Conservation (phyloP, 2,329 filamentous ascomycete species). For the Pseudogymnoascus pannorum region DNA sequence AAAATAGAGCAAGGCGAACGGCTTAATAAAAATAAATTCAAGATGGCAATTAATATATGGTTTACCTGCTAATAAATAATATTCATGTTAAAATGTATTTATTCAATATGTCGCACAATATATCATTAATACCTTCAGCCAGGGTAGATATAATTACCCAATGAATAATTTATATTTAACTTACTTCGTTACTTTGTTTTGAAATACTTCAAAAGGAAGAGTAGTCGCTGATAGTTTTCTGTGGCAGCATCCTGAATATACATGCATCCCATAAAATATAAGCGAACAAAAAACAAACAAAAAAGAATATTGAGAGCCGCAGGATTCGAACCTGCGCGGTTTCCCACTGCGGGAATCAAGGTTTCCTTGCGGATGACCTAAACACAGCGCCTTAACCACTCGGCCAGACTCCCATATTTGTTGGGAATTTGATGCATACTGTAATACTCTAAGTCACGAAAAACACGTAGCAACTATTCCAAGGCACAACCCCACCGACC, state of each 20-base stretch:
- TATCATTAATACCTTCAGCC: too few species aligned
- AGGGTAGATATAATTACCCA: background rate
- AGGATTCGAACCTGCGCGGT: slow-evolving; percentile 47
- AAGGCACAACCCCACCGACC: background rate
- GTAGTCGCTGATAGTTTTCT: background rate
- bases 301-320: slow-evolving; percentile 36
- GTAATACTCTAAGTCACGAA: background rate
- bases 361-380: slow-evolving; percentile 32
- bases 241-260: background rate
- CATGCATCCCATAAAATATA: background rate
- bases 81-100: background rate
- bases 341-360: slow-evolving; percentile 31
- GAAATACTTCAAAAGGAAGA: background rate
- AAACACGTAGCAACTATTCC: background rate
- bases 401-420: slow-evolving; percentile 38
- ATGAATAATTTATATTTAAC: background rate
- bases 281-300: slow-evolving; percentile 12
- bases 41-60: too few species aligned
- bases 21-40: background rate
- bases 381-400: slow-evolving; percentile 52
- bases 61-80: background rate
- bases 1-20: background rate
- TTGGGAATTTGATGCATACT: background rate
- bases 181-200: background rate
- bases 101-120: background rate